phyloP scores from a whole-genome alignment of 2,329 filamentous ascomycete species.

The Ophiostoma piceae region DNA sequence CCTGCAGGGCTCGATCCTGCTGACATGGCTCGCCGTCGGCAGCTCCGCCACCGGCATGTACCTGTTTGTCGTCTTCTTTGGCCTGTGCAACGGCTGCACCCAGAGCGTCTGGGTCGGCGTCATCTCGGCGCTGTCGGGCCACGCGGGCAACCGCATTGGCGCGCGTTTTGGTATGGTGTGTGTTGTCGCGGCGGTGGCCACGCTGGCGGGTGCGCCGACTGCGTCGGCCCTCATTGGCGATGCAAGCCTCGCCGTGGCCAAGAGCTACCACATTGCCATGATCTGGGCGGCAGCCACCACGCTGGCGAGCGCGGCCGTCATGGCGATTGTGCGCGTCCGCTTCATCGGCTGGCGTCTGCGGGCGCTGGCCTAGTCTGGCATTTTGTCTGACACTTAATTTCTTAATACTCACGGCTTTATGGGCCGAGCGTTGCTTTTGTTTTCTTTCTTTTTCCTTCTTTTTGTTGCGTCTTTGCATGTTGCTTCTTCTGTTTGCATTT shows the following conservation, averaged over 20 bases:
- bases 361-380: not conserved
- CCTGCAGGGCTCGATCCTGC: conserved; percentile 36
- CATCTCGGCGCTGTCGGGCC: conserved; percentile 37
- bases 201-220: conserved; percentile 39
- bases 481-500: not conserved
- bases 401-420: conserved; percentile 3
- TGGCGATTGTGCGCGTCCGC: conserved; percentile 19
- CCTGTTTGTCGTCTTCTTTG: conserved; percentile 42
- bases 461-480: not conserved
- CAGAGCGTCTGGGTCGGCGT: conserved; percentile 36
- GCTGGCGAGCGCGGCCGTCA: conserved; percentile 21
- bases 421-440: conserved; percentile 9
- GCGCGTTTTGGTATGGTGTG: conserved; percentile 43
- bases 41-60: conserved; percentile 38
- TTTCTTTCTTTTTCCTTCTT: not conserved
- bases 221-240: conserved; percentile 25
- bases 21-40: conserved; percentile 49
- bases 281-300: conserved; percentile 27
- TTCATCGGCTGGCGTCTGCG: conserved; percentile 23
- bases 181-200: conserved; percentile 38
- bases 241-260: conserved; percentile 18
- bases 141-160: conserved; percentile 35
- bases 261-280: conserved; percentile 26
- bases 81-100: conserved; percentile 40
- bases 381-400: not conserved